Evolutionary conservation across 208 protist species (phyloP).

Genomic region (Leishmania braziliensis): DNA sequence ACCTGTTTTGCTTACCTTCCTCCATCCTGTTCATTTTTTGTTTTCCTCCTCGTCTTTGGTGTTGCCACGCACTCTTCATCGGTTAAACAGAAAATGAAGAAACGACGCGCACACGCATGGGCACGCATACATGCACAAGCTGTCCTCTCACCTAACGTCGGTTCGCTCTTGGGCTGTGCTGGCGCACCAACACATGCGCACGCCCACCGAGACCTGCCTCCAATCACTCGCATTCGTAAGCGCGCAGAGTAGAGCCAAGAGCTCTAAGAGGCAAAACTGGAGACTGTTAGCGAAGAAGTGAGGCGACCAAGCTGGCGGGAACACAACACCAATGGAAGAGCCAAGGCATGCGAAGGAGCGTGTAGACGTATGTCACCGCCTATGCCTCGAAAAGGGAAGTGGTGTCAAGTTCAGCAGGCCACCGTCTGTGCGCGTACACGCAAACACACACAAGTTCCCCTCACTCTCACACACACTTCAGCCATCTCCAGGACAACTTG

Average conservation of each 20-base stretch:
- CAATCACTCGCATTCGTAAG: neutral
- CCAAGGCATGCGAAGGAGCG: too few relatives aligned
- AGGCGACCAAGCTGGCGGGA: neutral
- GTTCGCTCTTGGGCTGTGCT: neutral
- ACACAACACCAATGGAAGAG: neutral
- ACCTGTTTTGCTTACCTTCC: neutral
- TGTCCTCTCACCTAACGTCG: neutral
- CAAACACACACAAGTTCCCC: too few relatives aligned
- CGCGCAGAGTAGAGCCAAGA: neutral
- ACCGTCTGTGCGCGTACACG: too few relatives aligned
- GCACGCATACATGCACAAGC: neutral
- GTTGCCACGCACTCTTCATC: too few relatives aligned
- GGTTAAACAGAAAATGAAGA: too few relatives aligned
- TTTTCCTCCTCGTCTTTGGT: too few relatives aligned
- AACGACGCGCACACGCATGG: neutral
- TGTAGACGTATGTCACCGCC: neutral
- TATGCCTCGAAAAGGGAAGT: too few relatives aligned
- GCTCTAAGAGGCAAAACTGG: neutral
- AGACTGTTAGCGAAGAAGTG: neutral
- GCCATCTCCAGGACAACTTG: too few relatives aligned
- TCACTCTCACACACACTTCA: too few relatives aligned
- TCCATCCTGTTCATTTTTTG: too few relatives aligned
- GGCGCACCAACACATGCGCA: neutral
- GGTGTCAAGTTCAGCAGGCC: too few relatives aligned
- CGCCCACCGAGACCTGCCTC: neutral